Evolutionary conservation across 306 rosid species (phyloP), one percentile per base, ranked within the genome.

Genomic region (Dalbergia oliveri): DNA sequence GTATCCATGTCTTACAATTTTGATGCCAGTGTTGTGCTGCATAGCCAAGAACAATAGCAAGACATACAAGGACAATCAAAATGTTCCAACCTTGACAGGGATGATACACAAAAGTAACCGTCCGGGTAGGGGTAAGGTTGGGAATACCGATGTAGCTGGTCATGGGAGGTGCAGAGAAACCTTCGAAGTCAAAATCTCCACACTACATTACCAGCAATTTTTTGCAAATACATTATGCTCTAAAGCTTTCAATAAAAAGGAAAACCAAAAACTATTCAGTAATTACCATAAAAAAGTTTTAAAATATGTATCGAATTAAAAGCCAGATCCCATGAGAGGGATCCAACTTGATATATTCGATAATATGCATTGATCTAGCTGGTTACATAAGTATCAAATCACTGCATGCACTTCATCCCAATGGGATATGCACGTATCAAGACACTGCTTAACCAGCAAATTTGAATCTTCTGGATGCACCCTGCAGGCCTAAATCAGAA

Each of bases 71-170:
- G 23, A 26, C 14, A 19, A 44, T 19, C n/a, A 33, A 14, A 35
- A 66, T 81, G 54, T 85, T n/a, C 87, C 83, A 81, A 81, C 86
- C 89, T 80, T 73, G 85, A 85, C 87, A 85, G 82, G 86, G 84
- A 79, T 66, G 41, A 71, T 82, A 77, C 61, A 54, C 47, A 70
- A 34, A 61, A 54, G 47, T 10, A 33, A 78, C 57, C 82, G 60
- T 75, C 88, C 56, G 34, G 76, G 23, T 75, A 53, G 54, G 79
- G 87, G 85, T 63, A 68, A 76, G 77, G 84, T 75, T 81, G 86
- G 73, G 14, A 21, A 19, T 11, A 33, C 23, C 11, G 8, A 69
- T 88, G 26, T 86, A 33, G 87, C 92, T 84, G 90, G 87, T 33
- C 72, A 85, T 84, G 87, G 86, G 86, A 85, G 69, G 69, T 82